Evolutionary conservation across 768 basidiomycete species (phyloP).

Genomic region (Lentinula aciculospora): DNA sequence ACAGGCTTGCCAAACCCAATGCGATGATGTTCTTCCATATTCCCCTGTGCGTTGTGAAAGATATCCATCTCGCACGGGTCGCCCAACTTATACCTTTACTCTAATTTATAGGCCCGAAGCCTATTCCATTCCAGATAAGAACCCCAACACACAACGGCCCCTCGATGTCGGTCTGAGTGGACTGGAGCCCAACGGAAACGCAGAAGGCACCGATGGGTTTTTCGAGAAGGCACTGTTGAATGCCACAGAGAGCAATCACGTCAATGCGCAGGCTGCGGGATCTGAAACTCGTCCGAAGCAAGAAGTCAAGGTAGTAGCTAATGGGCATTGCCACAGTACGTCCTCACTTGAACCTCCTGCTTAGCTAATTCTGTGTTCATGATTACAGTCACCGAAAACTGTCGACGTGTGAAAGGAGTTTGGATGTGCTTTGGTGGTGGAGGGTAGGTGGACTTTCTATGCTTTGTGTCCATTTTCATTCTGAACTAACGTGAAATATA

Average conservation of each 20-base stretch:
- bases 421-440: constrained; percentile 93
- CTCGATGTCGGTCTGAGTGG: constrained; percentile 69
- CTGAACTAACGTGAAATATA: not conserved
- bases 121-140: constrained; percentile 62
- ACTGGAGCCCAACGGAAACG: constrained; percentile 53
- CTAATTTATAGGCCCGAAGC: constrained; percentile 56
- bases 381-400: constrained; percentile 76
- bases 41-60: constrained; percentile 56
- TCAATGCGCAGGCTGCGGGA: constrained; percentile 29
- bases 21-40: constrained; percentile 99
- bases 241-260: constrained; percentile 67
- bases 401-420: constrained; percentile 75
- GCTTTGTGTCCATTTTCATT: not conserved
- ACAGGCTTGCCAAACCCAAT: constrained; percentile 83
- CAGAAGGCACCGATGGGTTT: constrained; percentile 75
- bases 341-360: constrained; percentile 5
- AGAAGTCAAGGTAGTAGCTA: constrained; percentile 87
- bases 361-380: constrained; percentile 13
- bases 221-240: constrained; percentile 76
- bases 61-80: not conserved
- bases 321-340: constrained; percentile 87
- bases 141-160: constrained; percentile 48
- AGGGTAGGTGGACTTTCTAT: constrained; percentile 41
- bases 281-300: constrained; percentile 19
- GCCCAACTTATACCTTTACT: not conserved